Base-by-base conservation (phyloP, 2,329 filamentous ascomycete species). In the Curvularia lunata region DNA sequence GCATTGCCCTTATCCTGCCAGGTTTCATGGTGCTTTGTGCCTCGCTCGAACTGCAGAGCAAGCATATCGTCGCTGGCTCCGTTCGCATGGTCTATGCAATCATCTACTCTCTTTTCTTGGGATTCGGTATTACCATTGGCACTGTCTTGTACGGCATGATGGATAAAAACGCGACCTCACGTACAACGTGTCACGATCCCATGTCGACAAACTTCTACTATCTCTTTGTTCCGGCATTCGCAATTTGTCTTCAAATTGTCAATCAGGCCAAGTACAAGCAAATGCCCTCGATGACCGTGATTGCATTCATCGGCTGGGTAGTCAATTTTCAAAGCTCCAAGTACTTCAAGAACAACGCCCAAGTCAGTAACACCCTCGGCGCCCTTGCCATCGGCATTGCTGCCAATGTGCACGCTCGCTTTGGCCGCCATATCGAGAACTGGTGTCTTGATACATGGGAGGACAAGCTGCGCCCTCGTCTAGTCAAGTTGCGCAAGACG, bases 221-320 rank as follows among this genome's bases (percentile, higher is more conserved):
- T 77, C 79, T 88, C 28, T 92, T 92, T 69, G 91, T 94, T 0
- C 85, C 89, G 0, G 74, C 84, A 6, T 96, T 93, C 74, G 86
- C 91, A 8, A 71, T 91, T 27, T 91, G 88, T 67, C 83, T 94
- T 38, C 88, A 89, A 63, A 59, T 93, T 68, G 88, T 94, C 74
- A 93, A 93, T 75, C 90, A 94, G 65, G 90, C 89, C 58, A 91
- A 92, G 76, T 91, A 85, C 85, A 88, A 86, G 67, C 91, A 94
- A 71, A 85, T 87, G 30, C 90, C 91, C 0, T 83, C 90, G 49
- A 94, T 94, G 90, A 78, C 90, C 4, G 43, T 85, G 57, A 92
- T 96, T 67, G 86, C 91, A 0, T 79, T 92, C 30, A 84, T 86
- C 0, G 91, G 91, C 8, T 95, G 90, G 71, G 80, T 87, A 7